Evolutionary conservation across 805 yeast species (phyloP), one percentile per base, ranked within the genome.

Genomic region (Zygosaccharomyces lentus): DNA sequence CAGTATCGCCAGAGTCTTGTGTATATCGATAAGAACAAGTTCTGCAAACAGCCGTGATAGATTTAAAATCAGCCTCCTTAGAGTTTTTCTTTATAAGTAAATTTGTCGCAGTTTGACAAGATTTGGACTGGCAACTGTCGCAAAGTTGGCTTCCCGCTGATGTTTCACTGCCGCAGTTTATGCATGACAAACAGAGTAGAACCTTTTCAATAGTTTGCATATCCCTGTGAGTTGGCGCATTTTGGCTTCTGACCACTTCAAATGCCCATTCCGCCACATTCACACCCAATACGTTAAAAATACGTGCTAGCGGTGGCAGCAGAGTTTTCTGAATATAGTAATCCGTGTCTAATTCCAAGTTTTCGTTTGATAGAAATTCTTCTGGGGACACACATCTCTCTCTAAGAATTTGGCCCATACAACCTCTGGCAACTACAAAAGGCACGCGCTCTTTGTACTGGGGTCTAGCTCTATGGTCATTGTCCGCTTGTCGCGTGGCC

Each of bases 401-500:
- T 47, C 83, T 76, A 21, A 93, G 66, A 9, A 84, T 68, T 16
- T 77, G 75, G 1, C 76, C 78, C 0, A 71, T 64, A 10, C 74
- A 57, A 16, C 83, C 87, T 45, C 77, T 77, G 5, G 81, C 70
- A 1, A 93, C 95, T 10, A 93, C 74, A 61, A 88, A 93, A 0
- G 96, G 93, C 0, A 93, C 87, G 38, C 98, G 70, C 62, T 93
- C 97, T 44, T 77, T 75, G 53, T 86, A 91, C 61, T 91, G 96
- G 0, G 97, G 96, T 55, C 80, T 89, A 1, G 83, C 75, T 32
- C 95, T 67, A 13, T 74, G 76, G 61, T 93, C 99, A 4, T 71
- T 62, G 25, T 74, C 74, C 64, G 80, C 76, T 48, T 74, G 75
- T 51, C 76, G 75, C 50, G 76, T 74, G n/a, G 93, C 84, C 1